Evolutionary conservation across 208 protist species (phyloP).

Genomic region (Leishmania braziliensis): DNA sequence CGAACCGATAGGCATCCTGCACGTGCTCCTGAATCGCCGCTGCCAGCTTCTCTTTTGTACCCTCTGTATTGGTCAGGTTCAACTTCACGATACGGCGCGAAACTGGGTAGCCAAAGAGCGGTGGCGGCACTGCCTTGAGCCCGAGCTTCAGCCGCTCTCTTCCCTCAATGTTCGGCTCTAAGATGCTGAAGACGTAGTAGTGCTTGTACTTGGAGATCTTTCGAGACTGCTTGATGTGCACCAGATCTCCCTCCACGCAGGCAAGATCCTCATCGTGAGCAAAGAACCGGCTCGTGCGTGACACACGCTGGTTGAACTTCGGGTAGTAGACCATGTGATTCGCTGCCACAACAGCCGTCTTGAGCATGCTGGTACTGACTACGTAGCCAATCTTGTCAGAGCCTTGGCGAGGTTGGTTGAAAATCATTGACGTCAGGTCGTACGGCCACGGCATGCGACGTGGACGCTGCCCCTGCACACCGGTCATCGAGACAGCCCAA

Average conservation of each 20-base stretch:
- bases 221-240: slow-evolving; percentile 92
- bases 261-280: slow-evolving; percentile 93
- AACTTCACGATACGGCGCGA: slow-evolving; percentile 91
- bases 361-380: slow-evolving; percentile 92
- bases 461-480: slow-evolving; percentile 82
- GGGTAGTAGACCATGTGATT: slow-evolving; percentile 95
- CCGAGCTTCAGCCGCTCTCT: slow-evolving; percentile 91
- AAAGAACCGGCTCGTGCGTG: slow-evolving; percentile 92
- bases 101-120: slow-evolving; percentile 90
- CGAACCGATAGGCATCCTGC: slow-evolving; percentile 90
- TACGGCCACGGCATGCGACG: slow-evolving; percentile 94
- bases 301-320: slow-evolving; percentile 93
- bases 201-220: slow-evolving; percentile 95
- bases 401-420: slow-evolving; percentile 89
- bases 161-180: slow-evolving; percentile 92
- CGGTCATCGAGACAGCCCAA: slow-evolving; percentile 91
- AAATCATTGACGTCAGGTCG: slow-evolving; percentile 92
- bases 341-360: slow-evolving; percentile 88
- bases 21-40: slow-evolving; percentile 93
- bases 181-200: slow-evolving; percentile 94
- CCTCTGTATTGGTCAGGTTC: slow-evolving; percentile 87
- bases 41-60: slow-evolving; percentile 92
- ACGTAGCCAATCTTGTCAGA: slow-evolving; percentile 94
- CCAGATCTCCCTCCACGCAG: slow-evolving; percentile 92
- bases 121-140: slow-evolving; percentile 85